A percentile compares a stretch with the other conserved stretches of the same genome.
phyloP scores from a whole-genome alignment of 2,329 filamentous ascomycete genomes.

The Xylaria sp. region DNA sequence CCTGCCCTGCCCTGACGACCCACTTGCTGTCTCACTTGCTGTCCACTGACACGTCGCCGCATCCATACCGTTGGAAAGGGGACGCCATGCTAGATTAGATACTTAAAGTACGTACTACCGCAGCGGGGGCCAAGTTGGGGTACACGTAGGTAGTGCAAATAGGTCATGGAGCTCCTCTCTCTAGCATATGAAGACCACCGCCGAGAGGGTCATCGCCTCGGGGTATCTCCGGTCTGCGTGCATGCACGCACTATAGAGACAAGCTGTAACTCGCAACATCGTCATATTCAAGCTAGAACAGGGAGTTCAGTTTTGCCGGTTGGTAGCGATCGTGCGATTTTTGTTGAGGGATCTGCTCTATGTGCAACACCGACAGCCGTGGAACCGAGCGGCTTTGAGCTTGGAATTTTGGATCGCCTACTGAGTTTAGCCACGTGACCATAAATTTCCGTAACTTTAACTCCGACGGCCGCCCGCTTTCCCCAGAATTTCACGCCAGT shows the following conservation, averaged over 20 bases:
- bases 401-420: conserved; percentile 11
- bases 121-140: background rate
- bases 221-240: background rate
- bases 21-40: background rate
- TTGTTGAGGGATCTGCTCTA: background rate
- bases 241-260: background rate
- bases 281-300: background rate
- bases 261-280: background rate
- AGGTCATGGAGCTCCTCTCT: background rate
- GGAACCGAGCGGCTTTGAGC: conserved; percentile 27
- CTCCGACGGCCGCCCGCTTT: conserved; percentile 3
- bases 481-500: conserved; percentile 13
- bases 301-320: background rate
- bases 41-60: background rate
- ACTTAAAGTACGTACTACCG: background rate
- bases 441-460: conserved; percentile 6
- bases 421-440: background rate
- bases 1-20: background rate
- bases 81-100: background rate
- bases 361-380: conserved; percentile 35
- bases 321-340: background rate
- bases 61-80: background rate
- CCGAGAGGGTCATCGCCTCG: background rate
- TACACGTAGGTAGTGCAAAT: background rate
- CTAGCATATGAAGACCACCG: conserved; percentile 6